Base-by-base conservation (phyloP, 1,284 basidiomycete species). In the Rhodotorula sp. region DNA sequence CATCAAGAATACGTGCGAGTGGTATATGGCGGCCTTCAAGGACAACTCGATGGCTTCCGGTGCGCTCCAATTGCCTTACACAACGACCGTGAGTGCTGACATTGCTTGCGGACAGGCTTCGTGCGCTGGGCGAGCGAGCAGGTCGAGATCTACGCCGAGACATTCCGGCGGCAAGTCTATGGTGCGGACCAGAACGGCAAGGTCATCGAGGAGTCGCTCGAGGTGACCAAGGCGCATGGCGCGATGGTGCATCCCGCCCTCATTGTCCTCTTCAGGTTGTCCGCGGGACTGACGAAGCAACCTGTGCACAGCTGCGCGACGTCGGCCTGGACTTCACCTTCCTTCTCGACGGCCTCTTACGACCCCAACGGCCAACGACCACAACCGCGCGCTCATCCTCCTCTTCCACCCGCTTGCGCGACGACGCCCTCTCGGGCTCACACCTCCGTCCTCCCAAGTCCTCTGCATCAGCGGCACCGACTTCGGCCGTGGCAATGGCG, bases 11-110 rank as follows among this genome's bases (percentile, higher is more conserved):
- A 97, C 94, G 2, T 91, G 91, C 52, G 95, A 99, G 80, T 99
- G 95, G 96, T 99, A 93, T 80, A 85, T 97, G 78, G 88, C 88
- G 1, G 94, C 92, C 59, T 99, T 97, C 81, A 92, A 89, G 80
- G 94, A 97, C 80, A 93, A 94, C 77, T 88, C 91, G 70, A 92
- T 94, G 77, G 91, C 94, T 0, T 94, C 92, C 65, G 86, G 92
- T 93, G 76, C 75, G 90, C 13, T 24, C 30, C 83, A 56, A 26
- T 11, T 44, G 24, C 31, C 13, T 26, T 34, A 34, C 34, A 34
- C 34, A 34, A 34, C 34, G 34, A 34, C 34, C 10, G 5, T 34
- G 6, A 34, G 34, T 34, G 34, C 34, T 34, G 34, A 34, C 34
- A 34, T 34, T 28, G 18, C 9, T 48, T 50, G 22, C 2, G 26